A percentile compares a stretch with the other conserved stretches of the same genome.
Evolutionary conservation across 257 asterid species (phyloP).

Genomic region (Nicotiana paniculata): DNA sequence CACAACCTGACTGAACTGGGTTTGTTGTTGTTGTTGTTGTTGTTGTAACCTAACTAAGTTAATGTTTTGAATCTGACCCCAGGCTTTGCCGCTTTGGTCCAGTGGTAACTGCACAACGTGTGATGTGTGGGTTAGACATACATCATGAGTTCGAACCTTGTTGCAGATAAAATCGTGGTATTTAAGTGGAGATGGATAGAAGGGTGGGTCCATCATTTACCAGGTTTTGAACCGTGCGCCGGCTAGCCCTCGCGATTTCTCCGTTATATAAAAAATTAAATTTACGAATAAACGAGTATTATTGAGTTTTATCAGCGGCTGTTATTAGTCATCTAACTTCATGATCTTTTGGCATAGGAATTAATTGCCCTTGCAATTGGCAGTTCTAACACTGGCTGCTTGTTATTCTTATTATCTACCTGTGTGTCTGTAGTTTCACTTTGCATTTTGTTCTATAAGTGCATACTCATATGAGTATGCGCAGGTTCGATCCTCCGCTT

Average conservation of each 20-base stretch:
- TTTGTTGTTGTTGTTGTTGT: no score
- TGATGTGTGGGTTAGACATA: not conserved
- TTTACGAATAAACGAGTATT: not conserved
- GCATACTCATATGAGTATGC: not conserved
- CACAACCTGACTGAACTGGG: not conserved
- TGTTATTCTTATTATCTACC: not conserved
- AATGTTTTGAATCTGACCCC: not conserved
- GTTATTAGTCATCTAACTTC: not conserved
- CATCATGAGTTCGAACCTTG: not conserved
- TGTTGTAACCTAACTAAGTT: not conserved
- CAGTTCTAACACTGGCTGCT: not conserved
- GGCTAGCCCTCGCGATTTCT: not conserved
- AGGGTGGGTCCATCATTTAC: not conserved
- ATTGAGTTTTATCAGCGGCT: not conserved
- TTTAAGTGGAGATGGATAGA: not conserved
- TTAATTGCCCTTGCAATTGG: not conserved
- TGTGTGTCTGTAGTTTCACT: not conserved
- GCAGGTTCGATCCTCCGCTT: no score
- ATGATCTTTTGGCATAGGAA: not conserved
- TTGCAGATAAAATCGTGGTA: not conserved
- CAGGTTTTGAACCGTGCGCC: not conserved
- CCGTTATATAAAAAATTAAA: not conserved
- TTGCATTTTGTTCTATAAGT: not conserved
- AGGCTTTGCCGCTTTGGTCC: not conserved
- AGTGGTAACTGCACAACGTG: not conserved